Evolutionary conservation across 2,329 filamentous ascomycete species (phyloP).

Genomic region (Fusarium luffae): DNA sequence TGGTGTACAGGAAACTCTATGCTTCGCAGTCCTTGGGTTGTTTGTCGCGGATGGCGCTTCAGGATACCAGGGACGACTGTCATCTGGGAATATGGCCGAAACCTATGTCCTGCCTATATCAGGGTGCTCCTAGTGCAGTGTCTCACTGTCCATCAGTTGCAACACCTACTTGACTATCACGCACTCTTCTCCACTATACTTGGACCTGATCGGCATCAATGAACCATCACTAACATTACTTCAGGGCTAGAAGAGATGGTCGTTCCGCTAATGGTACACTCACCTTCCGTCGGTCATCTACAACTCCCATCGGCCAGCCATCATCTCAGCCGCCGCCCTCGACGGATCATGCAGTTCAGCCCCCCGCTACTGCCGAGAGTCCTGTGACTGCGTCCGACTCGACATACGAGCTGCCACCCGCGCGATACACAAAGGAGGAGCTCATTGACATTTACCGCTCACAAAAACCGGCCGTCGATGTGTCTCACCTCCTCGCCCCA

Average conservation of each 20-base stretch:
- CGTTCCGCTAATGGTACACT: slow-evolving; percentile 71
- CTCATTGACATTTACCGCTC: slow-evolving; percentile 77
- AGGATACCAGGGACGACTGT: background rate
- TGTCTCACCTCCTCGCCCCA: slow-evolving; percentile 74
- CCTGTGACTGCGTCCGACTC: slow-evolving; percentile 44
- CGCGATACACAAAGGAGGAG: slow-evolving; percentile 82
- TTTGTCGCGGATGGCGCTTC: slow-evolving; percentile 25
- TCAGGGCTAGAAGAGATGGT: slow-evolving; percentile 68
- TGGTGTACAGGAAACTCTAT: slow-evolving; percentile 24
- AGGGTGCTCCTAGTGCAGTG: background rate
- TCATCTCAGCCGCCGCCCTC: slow-evolving; percentile 52
- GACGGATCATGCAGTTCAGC: slow-evolving; percentile 55
- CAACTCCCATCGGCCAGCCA: slow-evolving; percentile 61
- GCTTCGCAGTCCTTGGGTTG: slow-evolving; percentile 9
- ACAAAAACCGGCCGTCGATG: slow-evolving; percentile 62
- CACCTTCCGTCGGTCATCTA: slow-evolving; percentile 72
- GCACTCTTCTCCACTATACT: slow-evolving; percentile 8
- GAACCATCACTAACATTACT: slow-evolving; percentile 26
- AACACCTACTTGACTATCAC: slow-evolving; percentile 11
- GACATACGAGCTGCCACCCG: slow-evolving; percentile 54
- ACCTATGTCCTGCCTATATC: background rate
- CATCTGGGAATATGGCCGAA: background rate
- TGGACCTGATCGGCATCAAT: background rate
- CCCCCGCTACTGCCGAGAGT: slow-evolving; percentile 50
- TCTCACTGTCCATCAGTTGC: background rate